phyloP scores from a whole-genome alignment of 345 rosid species.

The Acer saccharum region DNA sequence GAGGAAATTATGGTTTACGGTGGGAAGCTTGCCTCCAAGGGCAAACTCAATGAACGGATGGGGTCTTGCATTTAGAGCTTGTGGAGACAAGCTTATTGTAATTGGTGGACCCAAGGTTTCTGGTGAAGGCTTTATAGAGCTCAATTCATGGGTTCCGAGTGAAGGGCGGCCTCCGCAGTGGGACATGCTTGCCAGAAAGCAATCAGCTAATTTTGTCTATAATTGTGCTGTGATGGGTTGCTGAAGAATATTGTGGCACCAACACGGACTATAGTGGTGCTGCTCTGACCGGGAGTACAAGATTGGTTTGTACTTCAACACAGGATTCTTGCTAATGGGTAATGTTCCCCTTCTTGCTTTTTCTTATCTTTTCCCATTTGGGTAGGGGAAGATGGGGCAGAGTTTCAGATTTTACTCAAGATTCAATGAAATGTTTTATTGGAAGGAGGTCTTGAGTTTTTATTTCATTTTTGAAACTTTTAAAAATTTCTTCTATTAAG shows the following conservation, averaged over 20 bases:
- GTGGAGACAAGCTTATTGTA: constrained; percentile 81
- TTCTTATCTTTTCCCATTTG: constrained; percentile 39
- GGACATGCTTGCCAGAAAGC: constrained; percentile 76
- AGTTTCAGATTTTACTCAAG: constrained; percentile 57
- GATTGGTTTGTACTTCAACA: constrained; percentile 43
- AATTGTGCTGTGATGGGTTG: constrained; percentile 98
- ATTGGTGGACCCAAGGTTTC: constrained; percentile 82
- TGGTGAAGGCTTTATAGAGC: constrained; percentile 81
- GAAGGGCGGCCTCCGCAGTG: constrained; percentile 77
- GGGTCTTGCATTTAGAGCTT: constrained; percentile 96
- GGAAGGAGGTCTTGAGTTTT: constrained; percentile 42
- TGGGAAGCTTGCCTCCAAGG: constrained; percentile 84
- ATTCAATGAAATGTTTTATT: constrained; percentile 50
- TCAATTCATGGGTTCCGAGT: constrained; percentile 83
- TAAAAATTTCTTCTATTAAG: constrained; percentile 41
- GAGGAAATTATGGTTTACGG: constrained; percentile 53
- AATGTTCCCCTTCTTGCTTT: constrained; percentile 41
- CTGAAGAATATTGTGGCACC: constrained; percentile 45
- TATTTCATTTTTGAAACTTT: constrained; percentile 26
- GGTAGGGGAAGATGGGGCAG: constrained; percentile 42
- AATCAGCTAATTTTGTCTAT: constrained; percentile 82
- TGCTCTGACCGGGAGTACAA: constrained; percentile 35
- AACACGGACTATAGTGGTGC: constrained; percentile 30
- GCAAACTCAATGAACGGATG: constrained; percentile 90
- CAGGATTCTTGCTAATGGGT: constrained; percentile 58